A percentile compares a stretch with the other conserved stretches of the same genome.
These are phyloP conservation scores for Lophiotrema nucula DNA, from an alignment of 495 filamentous ascomycete species.

Conservation along the genomic window DNA sequence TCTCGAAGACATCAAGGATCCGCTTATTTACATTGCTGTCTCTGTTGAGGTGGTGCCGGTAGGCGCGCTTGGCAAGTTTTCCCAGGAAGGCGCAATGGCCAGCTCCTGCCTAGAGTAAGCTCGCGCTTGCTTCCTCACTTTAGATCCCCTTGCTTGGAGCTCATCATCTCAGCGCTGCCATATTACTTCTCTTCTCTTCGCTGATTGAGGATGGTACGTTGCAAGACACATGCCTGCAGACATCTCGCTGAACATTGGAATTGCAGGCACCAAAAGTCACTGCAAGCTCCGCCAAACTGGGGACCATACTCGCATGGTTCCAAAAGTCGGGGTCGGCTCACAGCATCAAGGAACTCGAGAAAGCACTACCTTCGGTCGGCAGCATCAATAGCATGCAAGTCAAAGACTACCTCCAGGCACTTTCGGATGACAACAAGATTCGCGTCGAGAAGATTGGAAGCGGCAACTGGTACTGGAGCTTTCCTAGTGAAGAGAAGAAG, in stretches of 20 bases:
- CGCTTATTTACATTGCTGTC: too few species aligned
- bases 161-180: too few species aligned
- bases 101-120: too few species aligned
- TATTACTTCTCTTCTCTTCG: too few species aligned
- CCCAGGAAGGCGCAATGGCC: too few species aligned
- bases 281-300: constrained; percentile 59
- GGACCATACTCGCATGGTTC: constrained; percentile 62
- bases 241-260: too few species aligned
- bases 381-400: constrained; percentile 69
- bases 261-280: constrained; percentile 58
- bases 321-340: constrained; percentile 63
- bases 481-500: constrained; percentile 62
- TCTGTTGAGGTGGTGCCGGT: too few species aligned
- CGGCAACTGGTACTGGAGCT: constrained; percentile 82
- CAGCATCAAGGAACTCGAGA: constrained; percentile 74
- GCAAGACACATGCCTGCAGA: too few species aligned
- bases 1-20: too few species aligned
- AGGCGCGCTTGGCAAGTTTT: too few species aligned
- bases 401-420: constrained; percentile 65
- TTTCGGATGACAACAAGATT: constrained; percentile 64
- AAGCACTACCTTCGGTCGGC: constrained; percentile 62
- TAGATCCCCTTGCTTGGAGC: too few species aligned
- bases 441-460: constrained; percentile 77
- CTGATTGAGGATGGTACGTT: too few species aligned
- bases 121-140: neutral